Evolutionary conservation across 495 filamentous ascomycete species (phyloP), one percentile per base, ranked within the genome.

Genomic region (Entonaema liquescens): DNA sequence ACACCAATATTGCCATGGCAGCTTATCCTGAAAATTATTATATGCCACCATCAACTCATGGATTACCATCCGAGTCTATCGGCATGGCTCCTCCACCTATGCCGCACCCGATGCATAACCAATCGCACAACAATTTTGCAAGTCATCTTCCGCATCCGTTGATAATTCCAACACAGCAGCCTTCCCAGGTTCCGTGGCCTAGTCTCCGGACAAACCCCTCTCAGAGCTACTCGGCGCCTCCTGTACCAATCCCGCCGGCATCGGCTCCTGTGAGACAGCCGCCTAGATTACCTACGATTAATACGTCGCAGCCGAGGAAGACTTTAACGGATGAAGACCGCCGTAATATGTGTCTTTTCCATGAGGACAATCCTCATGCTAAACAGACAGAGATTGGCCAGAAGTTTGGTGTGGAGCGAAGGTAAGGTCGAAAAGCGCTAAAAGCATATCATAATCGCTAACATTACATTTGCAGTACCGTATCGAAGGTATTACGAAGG

Each of bases 361-460:
- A 95, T 75, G 93, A 97, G 77, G 94, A 97, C 73, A 89, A 98
- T 76, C 95, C 95, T 50, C 91, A 87, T 59, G 92, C 92, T n/a
- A 97, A 98, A 81, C 95, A 99, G 80, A 97, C 94, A 23, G 95
- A 98, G 76, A 99, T 99, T 83, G 95, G 95, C 83, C 89, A 92
- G 26, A 87, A 95, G 78, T 99, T 99, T 83, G 95, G 95, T 23
- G 95, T 99, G 60, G 95, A 99, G 83, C 85, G 95, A 90, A 99
- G 95, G 95, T 99, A 91, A 78, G 80, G 47, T 63, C 60, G 66
- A 61, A 33, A 58, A 13, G 19, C 29, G 50, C 57, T 42, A 17
- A 65, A 56, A 31, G 1, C 50, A 52, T 21, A 61, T 38, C 3
- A 49, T 26, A 61, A 68, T 73, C 69, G 31, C 73, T 75, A 70